Evolutionary conservation across 129 eudicot genomes (phyloP).

Genomic region (Calendula officinalis): DNA sequence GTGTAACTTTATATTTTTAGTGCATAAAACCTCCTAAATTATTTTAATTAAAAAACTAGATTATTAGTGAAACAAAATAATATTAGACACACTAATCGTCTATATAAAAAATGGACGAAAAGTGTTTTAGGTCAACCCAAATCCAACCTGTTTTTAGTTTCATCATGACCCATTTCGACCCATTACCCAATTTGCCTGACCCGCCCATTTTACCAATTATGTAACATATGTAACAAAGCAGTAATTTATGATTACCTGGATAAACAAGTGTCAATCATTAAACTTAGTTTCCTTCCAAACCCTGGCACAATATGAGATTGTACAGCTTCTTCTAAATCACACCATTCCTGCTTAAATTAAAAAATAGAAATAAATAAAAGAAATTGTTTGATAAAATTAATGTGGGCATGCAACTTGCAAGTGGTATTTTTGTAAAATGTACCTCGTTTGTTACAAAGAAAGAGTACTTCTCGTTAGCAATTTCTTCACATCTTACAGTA

Average conservation of each 20-base stretch:
- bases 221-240: constrained; percentile 9
- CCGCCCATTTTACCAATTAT: not conserved
- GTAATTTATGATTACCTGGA: constrained; percentile 50
- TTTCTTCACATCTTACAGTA: constrained; percentile 98
- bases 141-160: not conserved
- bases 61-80: too few relatives aligned
- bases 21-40: too few relatives aligned
- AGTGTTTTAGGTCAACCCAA: too few relatives aligned
- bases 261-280: constrained; percentile 63
- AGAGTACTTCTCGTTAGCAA: constrained; percentile 73
- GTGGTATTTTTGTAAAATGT: constrained; percentile 1
- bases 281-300: constrained; percentile 86
- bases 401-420: constrained; percentile 2
- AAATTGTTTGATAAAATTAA: not conserved
- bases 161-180: not conserved
- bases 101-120: too few relatives aligned
- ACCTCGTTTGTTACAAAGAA: constrained; percentile 66
- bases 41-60: too few relatives aligned
- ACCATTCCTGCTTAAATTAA: constrained; percentile 63
- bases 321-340: constrained; percentile 67
- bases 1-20: too few relatives aligned
- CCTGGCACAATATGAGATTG: constrained; percentile 70
- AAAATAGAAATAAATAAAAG: not conserved
- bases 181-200: not conserved
- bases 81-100: too few relatives aligned